Percentiles rank a stretch among this genome's conserved stretches.
Conservation (phyloP, 371 early-diverging fungal species). For the Rhizomucor miehei region DNA sequence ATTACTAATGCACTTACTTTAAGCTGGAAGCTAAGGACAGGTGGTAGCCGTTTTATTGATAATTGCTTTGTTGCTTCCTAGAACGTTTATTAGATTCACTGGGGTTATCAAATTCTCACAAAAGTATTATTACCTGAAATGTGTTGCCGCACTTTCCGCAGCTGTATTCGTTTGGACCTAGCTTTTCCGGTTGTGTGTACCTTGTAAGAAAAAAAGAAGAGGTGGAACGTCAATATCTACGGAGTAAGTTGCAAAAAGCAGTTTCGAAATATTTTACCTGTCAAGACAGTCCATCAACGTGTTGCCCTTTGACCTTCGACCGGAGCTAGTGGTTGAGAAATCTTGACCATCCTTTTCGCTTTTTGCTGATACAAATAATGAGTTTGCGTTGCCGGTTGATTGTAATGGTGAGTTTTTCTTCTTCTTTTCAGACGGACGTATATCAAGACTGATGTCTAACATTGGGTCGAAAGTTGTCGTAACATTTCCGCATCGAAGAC, state of each 20-base stretch:
- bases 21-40: constrained; percentile 86
- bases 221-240: neutral
- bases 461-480: constrained; percentile 85
- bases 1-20: constrained; percentile 69
- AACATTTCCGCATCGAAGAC: constrained; percentile 77
- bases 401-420: constrained; percentile 13
- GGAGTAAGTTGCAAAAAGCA: too few species aligned
- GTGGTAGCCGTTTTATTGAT: constrained; percentile 80
- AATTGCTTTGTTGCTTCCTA: constrained; percentile 84
- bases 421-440: constrained; percentile 53
- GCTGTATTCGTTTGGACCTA: constrained; percentile 69
- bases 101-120: neutral
- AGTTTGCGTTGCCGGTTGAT: constrained; percentile 12
- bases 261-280: constrained; percentile 34
- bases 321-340: neutral
- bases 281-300: constrained; percentile 57
- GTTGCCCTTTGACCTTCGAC: constrained; percentile 21
- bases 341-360: constrained; percentile 11
- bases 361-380: constrained; percentile 6
- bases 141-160: constrained; percentile 72
- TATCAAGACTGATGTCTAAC: constrained; percentile 88
- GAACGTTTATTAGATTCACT: neutral
- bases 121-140: constrained; percentile 38
- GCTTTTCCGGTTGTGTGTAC: constrained; percentile 73
- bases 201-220: constrained; percentile 19